Evolutionary conservation across 805 yeast species (phyloP).

Genomic region (Clavispora fructus): DNA sequence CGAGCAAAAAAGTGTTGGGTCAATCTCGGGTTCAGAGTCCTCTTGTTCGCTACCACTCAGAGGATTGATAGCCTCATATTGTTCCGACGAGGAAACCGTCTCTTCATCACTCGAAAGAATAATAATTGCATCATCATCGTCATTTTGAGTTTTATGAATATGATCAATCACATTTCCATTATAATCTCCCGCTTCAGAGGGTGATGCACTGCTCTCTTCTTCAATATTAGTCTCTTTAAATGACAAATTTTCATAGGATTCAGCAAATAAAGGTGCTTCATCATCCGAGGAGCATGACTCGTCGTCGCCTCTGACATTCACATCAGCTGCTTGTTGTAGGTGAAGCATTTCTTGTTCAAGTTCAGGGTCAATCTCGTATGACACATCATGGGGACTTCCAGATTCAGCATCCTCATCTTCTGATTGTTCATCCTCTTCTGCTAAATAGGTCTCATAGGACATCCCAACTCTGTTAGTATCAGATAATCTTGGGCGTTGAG

Average conservation of each 20-base stretch:
- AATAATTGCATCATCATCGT: not conserved
- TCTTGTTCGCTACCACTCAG: not conserved
- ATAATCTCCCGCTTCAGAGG: too few relatives aligned
- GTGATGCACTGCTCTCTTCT: too few relatives aligned
- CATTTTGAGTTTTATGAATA: not conserved
- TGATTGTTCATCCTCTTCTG: not conserved
- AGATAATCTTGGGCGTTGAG: not conserved
- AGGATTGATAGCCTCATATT: not conserved
- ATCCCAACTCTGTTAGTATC: not conserved
- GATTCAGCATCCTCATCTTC: not conserved
- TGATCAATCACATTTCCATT: not conserved
- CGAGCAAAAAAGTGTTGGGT: not conserved
- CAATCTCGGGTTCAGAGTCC: not conserved
- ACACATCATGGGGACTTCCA: not conserved
- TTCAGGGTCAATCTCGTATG: not conserved
- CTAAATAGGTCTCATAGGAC: not conserved
- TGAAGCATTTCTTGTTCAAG: not conserved
- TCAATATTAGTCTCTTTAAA: too few relatives aligned
- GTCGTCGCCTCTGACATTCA: not conserved
- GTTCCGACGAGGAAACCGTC: not conserved
- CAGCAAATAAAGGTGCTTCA: not conserved
- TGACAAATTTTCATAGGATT: too few relatives aligned
- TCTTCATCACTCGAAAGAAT: constrained; percentile 1
- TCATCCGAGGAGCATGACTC: not conserved
- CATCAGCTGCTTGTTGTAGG: not conserved